Base-by-base conservation (phyloP, 2,329 filamentous ascomycete species). In the Chaetomium olivaceum region DNA sequence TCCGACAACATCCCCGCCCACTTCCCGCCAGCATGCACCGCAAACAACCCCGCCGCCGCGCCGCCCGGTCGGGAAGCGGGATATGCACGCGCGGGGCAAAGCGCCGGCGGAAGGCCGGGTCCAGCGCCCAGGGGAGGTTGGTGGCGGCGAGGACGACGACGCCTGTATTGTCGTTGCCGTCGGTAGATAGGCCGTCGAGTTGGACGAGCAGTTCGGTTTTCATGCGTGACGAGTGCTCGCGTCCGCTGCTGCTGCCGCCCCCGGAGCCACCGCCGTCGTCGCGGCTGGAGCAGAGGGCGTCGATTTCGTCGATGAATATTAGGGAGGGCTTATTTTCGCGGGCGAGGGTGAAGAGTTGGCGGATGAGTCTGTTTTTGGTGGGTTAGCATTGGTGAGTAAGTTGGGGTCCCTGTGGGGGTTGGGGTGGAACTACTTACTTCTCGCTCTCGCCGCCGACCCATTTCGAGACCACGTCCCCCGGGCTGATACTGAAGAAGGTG, bases 171-270 rank as follows among this genome's bases (percentile, higher is more conserved):
- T 57, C 62, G 51, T 19, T 33, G 31, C 36, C 21, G 46, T 95
- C 95, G 0, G 91, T 95, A 76, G 95, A 97, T 14, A 62, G 46
- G 7, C 62, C 62, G 62, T 63, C 62, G 19, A 63, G 54, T 21
- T 63, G 62, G 27, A 63, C 46, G 2, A 63, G 56, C 14, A 63
- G 23, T 23, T 63, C 62, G 1, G 62, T 63, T 12, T 63, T 63
- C 33, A 63, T 46, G 31, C 62, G 62, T 2, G 46, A 4, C 0
- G 62, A 51, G 56, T 63, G 52, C 48, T 63, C 62, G 55, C 16
- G 52, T 23, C 95, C 39, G 88, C 74, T 91, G 89, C 33, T 36
- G 33, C 8, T 12, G 33, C 8, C 11, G 33, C 88, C 87, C 63
- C 89, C 89, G 27, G 52, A 52, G 55, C 55, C 31, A 3, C 62